Evolutionary conservation across 306 rosid species (phyloP).

Genomic region (Castanopsis chinensis): DNA sequence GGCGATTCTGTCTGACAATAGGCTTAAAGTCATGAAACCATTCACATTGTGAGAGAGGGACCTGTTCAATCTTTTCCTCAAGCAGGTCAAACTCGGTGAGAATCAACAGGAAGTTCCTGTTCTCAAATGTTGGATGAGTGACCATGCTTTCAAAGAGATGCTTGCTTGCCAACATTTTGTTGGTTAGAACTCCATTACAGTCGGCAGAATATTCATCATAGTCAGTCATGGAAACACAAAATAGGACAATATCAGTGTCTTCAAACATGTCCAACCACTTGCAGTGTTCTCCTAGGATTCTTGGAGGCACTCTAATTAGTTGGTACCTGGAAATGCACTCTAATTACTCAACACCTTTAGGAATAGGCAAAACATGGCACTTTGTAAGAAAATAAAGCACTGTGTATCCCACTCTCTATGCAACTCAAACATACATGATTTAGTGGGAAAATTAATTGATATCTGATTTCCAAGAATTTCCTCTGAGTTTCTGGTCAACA

Average conservation of each 20-base stretch:
- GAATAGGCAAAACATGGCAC: not conserved
- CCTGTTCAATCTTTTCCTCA: slow-evolving; percentile 51
- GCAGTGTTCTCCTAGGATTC: slow-evolving; percentile 64
- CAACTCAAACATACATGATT: not conserved
- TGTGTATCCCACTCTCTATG: not conserved
- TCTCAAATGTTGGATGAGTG: slow-evolving; percentile 36
- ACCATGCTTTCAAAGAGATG: slow-evolving; percentile 57
- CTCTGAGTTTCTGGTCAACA: not conserved
- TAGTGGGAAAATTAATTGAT: not conserved
- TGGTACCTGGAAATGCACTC: slow-evolving; percentile 41
- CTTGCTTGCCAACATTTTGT: slow-evolving; percentile 67
- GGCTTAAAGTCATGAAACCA: slow-evolving; percentile 76
- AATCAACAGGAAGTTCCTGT: slow-evolving; percentile 57
- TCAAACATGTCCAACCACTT: slow-evolving; percentile 76
- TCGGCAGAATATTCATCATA: slow-evolving; percentile 52
- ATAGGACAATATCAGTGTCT: slow-evolving; percentile 49
- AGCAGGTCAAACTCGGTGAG: slow-evolving; percentile 69
- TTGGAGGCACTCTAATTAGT: slow-evolving; percentile 57
- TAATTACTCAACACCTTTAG: not conserved
- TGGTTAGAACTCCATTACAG: slow-evolving; percentile 38
- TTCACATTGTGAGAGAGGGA: slow-evolving; percentile 56
- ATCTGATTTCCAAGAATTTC: not conserved
- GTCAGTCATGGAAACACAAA: slow-evolving; percentile 61
- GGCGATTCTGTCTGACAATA: slow-evolving; percentile 30
- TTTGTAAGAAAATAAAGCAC: not conserved